phyloP scores from a whole-genome alignment of 495 filamentous ascomycete genomes.

The Aspergillus olivimuriae region DNA sequence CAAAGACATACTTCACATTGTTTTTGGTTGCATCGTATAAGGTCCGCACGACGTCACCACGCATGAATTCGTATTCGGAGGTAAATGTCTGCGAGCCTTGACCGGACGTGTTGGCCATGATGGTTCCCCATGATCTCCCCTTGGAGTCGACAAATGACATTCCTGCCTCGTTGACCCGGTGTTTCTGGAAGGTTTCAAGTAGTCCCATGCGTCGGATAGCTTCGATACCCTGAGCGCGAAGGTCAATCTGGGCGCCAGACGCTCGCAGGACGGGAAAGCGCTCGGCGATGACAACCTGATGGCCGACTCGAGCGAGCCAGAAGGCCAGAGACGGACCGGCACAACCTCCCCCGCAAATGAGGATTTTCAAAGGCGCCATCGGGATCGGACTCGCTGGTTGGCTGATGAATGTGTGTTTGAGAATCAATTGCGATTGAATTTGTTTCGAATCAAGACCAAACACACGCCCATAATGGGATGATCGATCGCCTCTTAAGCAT shows the following conservation, averaged over 20 bases:
- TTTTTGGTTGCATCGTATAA: constrained; percentile 28
- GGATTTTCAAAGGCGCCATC: constrained; percentile 31
- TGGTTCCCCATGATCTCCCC: constrained; percentile 17
- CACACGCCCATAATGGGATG: too few relatives aligned
- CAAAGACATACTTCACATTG: constrained; percentile 29
- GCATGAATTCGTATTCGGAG: constrained; percentile 42
- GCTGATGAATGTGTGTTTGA: too few relatives aligned
- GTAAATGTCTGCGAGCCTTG: constrained; percentile 27
- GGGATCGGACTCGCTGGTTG: too few relatives aligned
- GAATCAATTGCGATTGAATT: too few relatives aligned
- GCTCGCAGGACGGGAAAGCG: constrained; percentile 24
- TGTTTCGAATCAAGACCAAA: too few relatives aligned
- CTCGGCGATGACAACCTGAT: constrained; percentile 35
- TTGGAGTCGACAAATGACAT: constrained; percentile 26
- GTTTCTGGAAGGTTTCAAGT: constrained; percentile 16
- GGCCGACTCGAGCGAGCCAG: constrained; percentile 26
- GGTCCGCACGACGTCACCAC: constrained; percentile 31
- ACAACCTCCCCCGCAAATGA: constrained; percentile 42
- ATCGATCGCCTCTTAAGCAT: too few relatives aligned
- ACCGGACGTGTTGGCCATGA: constrained; percentile 22
- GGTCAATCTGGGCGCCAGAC: constrained; percentile 32
- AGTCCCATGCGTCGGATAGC: constrained; percentile 35
- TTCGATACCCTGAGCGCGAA: constrained; percentile 30
- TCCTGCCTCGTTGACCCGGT: constrained; percentile 26
- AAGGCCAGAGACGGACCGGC: constrained; percentile 31